These are phyloP conservation scores for Volvox africanus DNA, from an alignment of 139 green algal species.

Conservation along the genomic window DNA sequence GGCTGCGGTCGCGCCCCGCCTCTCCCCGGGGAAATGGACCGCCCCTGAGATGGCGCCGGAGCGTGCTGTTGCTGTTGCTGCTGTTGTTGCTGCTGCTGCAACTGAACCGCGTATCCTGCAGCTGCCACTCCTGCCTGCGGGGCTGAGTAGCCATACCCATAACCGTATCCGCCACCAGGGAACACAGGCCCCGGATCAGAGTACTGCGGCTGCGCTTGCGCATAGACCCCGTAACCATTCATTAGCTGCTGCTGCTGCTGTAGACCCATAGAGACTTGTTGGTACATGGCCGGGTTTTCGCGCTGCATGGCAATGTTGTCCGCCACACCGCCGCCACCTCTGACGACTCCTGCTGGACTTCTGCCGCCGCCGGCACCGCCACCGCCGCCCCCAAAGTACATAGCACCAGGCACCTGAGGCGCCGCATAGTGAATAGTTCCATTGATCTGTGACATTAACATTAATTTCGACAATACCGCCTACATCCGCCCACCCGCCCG, in stretches of 20 bases:
- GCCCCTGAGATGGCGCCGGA: neutral
- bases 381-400: slow-evolving; percentile 29
- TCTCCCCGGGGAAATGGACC: neutral
- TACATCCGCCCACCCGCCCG: no score
- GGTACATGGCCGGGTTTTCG: neutral
- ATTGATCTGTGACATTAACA: no score
- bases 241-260: slow-evolving; percentile 50
- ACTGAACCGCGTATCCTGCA: neutral
- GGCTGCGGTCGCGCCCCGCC: neutral
- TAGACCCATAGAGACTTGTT: slow-evolving; percentile 14
- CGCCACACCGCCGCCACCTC: neutral
- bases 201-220: neutral
- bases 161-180: slow-evolving; percentile 2
- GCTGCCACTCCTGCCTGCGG: neutral
- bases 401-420: slow-evolving; percentile 7
- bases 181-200: neutral
- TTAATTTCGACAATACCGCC: no score
- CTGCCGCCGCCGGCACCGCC: neutral
- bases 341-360: neutral
- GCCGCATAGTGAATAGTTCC: neutral
- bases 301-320: neutral
- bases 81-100: slow-evolving; percentile 42
- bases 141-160: neutral
- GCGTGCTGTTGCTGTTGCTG: slow-evolving; percentile 49
- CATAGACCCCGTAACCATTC: neutral